Evolutionary conservation across 306 rosid genomes (phyloP), one percentile per base, ranked within the genome.

Genomic region (Vigna hirtella): DNA sequence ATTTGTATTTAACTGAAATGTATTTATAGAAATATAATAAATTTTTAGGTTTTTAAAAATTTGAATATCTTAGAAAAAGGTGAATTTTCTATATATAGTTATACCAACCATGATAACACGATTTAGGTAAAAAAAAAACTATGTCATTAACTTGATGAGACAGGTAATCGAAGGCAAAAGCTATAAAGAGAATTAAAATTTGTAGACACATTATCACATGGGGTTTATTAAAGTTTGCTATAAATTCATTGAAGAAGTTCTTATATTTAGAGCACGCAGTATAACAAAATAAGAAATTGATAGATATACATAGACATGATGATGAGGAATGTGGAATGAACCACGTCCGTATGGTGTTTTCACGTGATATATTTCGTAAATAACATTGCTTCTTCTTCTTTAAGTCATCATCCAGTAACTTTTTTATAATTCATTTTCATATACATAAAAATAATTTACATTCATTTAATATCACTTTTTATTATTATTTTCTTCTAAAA

Each of bases 261-360:
- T 36, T 50, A 15, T 20, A 50, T 34, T 45, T 50, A 15, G 50
- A 34, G 30, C 11, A 43, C 4, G 26, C 4, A 51, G 4, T 38
- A 26, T 66, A 66, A 6, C 16, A 47, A 76, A 76, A 74, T 36
- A 52, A 77, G 56, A 77, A 53, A 22, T 52, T 45, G 66, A 45
- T 66, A 38, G 32, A 66, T 66, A 9, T 26, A 26, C 12, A 38
- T 15, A 16, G 16, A 16, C 22, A 51, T 66, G 43, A 18, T 66
- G 36, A 66, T 20, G 53, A 18, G 18, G 13, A 66, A 43, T 40
- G 36, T 66, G 53, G 53, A 77, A 52, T 38, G 26, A 65, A 51
- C 7, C 34, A 34, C 78, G n/a, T 24, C 62, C 1, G 30, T 36
- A 40, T 70, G 10, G 58, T 34, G 28, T 81, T 69, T 62, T 66